Evolutionary conservation across 768 basidiomycete genomes (phyloP), one percentile per base, ranked within the genome.

Genomic region (Kwoniella dendrophila): DNA sequence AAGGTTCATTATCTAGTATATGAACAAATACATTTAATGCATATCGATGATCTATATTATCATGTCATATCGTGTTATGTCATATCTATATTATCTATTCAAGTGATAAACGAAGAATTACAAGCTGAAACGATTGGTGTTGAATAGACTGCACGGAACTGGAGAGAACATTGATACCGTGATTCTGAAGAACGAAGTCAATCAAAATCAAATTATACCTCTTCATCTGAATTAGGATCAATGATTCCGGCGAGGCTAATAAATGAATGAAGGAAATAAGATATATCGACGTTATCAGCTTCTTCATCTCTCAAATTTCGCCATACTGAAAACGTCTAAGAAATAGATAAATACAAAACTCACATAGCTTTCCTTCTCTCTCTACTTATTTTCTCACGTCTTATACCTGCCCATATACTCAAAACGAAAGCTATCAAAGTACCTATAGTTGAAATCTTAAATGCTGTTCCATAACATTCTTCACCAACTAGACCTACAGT

Each of bases 401-500:
- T 55, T 16, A 71, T 12, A 12, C 67, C 70, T 6, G 64, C 68
- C 43, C 45, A 55, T 0, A 71, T 22, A 41, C 68, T 67, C 38
- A 71, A 27, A 14, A 29, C 49, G 8, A 76, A 41, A n/a, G 74
- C 74, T 2, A 73, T 16, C n/a, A 64, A 55, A 43, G 66, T 69
- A 3, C 58, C 70, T 4, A 69, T 32, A 1, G 69, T 56, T 6
- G 74, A 66, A 10, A 72, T 34, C 33, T 67, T 62, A 63, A 76
- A 76, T 24, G 74, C 72, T 2, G 68, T 54, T 24, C 53, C 59
- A 54, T 76, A 76, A 44, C 74, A 76, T 41, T 59, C 44, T 51
- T 67, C 66, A 20, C 74, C 72, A 14, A 76, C 57, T 36, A 76
- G 52, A 60, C 74, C 74, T 76, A 41, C 22, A 1, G 18, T n/a